Percentiles rank a stretch among this genome's conserved stretches.
Conservation (phyloP, 345 rosid genomes). For the Pistacia atlantica region DNA sequence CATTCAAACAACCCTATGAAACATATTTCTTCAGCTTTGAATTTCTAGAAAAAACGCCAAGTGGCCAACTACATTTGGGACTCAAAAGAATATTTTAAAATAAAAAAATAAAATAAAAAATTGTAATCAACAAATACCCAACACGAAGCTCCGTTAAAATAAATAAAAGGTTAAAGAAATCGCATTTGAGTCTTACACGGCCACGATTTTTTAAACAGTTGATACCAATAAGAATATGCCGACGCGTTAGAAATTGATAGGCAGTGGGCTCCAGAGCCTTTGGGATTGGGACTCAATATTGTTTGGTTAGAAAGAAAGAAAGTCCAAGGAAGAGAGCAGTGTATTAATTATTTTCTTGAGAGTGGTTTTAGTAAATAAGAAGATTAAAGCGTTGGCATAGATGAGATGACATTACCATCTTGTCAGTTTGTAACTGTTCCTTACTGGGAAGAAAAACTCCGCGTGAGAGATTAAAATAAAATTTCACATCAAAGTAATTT, state of each 20-base stretch:
- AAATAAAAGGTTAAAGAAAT: too few relatives aligned
- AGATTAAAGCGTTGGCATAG: not conserved
- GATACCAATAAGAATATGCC: not conserved
- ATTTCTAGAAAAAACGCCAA: not conserved
- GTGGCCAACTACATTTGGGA: not conserved
- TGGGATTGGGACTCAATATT: not conserved
- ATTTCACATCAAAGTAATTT: too few relatives aligned
- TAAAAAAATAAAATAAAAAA: not conserved
- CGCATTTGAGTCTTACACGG: too few relatives aligned
- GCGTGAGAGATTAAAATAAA: not conserved
- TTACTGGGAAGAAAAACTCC: slow-evolving; percentile 7
- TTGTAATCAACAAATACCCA: not conserved
- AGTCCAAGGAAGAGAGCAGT: too few relatives aligned
- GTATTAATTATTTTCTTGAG: not conserved
- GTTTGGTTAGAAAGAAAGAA: too few relatives aligned
- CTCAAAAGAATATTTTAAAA: too few relatives aligned
- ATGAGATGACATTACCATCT: slow-evolving; percentile 3
- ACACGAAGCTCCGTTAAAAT: slow-evolving; percentile 6
- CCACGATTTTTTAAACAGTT: too few relatives aligned
- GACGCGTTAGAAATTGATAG: slow-evolving; percentile 10
- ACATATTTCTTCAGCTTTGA: not conserved
- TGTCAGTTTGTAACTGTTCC: not conserved
- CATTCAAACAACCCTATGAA: not conserved
- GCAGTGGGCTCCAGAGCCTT: slow-evolving; percentile 21
- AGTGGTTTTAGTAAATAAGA: too few relatives aligned